These are phyloP conservation scores for Crucihimalaya himalaica DNA, from an alignment of 345 rosid species.

Conservation along the genomic window DNA sequence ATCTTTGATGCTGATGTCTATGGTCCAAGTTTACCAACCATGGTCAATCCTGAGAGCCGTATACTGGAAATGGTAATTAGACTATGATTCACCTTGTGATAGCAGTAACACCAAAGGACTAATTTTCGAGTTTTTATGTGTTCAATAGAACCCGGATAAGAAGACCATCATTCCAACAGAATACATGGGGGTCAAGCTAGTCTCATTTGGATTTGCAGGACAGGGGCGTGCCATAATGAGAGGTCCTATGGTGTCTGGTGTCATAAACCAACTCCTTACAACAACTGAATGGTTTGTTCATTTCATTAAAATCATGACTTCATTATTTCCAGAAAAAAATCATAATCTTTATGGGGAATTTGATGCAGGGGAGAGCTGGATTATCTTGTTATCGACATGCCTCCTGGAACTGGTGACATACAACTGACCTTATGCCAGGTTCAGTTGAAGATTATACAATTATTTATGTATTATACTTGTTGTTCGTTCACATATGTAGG, in stretches of 20 bases:
- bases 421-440: slow-evolving; percentile 98
- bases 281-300: slow-evolving; percentile 80
- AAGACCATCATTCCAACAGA: slow-evolving; percentile 87
- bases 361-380: slow-evolving; percentile 93
- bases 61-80: slow-evolving; percentile 76
- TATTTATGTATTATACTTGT: background rate
- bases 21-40: slow-evolving; percentile 96
- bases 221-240: slow-evolving; percentile 98
- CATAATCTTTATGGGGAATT: background rate
- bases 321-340: background rate
- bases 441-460: background rate
- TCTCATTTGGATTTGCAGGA: slow-evolving; percentile 95
- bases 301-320: slow-evolving; percentile 1
- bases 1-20: slow-evolving; percentile 96
- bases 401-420: slow-evolving; percentile 99
- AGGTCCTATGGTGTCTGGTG: slow-evolving; percentile 99
- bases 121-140: slow-evolving; percentile 18
- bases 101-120: background rate
- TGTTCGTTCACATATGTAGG: background rate
- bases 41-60: slow-evolving; percentile 91
- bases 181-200: slow-evolving; percentile 91
- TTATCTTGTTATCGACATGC: slow-evolving; percentile 98
- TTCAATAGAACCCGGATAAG: slow-evolving; percentile 84
- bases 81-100: slow-evolving; percentile 10
- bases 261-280: slow-evolving; percentile 88